Evolutionary conservation across 441 rosid genomes (phyloP).

Genomic region (Aleurites moluccanus): DNA sequence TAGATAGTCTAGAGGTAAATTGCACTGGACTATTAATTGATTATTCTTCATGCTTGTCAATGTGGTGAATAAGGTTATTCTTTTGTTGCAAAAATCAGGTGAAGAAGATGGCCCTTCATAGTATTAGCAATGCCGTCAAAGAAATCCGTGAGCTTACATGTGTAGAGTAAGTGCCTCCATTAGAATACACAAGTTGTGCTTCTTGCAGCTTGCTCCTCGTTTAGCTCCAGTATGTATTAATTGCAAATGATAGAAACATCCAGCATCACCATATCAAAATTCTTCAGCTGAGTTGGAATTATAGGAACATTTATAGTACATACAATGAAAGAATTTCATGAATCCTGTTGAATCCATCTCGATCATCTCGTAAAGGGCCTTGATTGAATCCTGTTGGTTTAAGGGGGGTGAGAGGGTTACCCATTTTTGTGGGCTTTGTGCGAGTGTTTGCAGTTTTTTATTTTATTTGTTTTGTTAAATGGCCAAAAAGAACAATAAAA

Average conservation of each 20-base stretch:
- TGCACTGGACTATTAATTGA: neutral
- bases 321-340: neutral
- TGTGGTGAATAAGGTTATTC: neutral
- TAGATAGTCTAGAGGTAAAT: conserved; percentile 70
- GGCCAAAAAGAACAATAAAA: neutral
- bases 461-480: too few species aligned
- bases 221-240: neutral
- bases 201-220: neutral
- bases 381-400: too few species aligned
- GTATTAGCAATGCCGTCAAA: conserved; percentile 63
- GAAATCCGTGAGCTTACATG: conserved; percentile 77
- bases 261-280: neutral
- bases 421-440: too few species aligned
- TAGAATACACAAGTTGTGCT: neutral
- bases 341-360: too few species aligned
- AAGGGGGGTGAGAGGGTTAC: too few species aligned
- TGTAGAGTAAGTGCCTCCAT: conserved; percentile 43
- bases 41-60: conserved; percentile 1
- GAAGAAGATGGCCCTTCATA: conserved; percentile 78
- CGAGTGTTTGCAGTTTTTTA: too few species aligned
- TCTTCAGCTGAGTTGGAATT: neutral
- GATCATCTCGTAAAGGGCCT: too few species aligned
- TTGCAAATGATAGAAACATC: too few species aligned
- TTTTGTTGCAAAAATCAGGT: conserved; percentile 49
- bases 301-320: neutral